Evolutionary conservation across 331 rosid species (phyloP).

Genomic region (Cucumis variabilis): DNA sequence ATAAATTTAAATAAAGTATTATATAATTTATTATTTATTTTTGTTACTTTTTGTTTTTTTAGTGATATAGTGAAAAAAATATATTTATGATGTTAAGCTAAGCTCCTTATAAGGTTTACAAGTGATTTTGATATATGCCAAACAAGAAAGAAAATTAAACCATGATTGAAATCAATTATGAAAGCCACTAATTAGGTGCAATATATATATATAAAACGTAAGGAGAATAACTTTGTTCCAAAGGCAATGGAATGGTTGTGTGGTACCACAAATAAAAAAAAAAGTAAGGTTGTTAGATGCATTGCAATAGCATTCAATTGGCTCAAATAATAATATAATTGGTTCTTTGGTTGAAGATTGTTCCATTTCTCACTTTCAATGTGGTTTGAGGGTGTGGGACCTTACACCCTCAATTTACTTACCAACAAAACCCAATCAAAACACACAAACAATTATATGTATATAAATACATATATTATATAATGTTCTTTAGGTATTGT

Average conservation of each 20-base stretch:
- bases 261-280: neutral
- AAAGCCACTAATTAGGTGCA: neutral
- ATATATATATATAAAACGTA: neutral
- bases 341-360: neutral
- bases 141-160: neutral
- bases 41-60: no score
- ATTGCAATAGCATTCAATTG: constrained; percentile 20
- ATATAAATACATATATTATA: neutral
- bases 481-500: neutral
- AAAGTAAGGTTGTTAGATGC: neutral
- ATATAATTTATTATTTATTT: no score
- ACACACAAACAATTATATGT: neutral
- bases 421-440: constrained; percentile 21
- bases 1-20: no score
- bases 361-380: neutral
- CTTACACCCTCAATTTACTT: neutral
- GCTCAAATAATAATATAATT: neutral
- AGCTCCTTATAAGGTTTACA: no score
- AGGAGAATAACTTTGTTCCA: constrained; percentile 27
- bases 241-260: constrained; percentile 22
- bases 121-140: neutral
- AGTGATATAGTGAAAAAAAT: no score
- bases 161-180: neutral
- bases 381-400: neutral
- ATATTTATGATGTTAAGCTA: no score